Base-by-base conservation (phyloP, 2,329 filamentous ascomycete genomes). In the Aureobasidium sp. region DNA sequence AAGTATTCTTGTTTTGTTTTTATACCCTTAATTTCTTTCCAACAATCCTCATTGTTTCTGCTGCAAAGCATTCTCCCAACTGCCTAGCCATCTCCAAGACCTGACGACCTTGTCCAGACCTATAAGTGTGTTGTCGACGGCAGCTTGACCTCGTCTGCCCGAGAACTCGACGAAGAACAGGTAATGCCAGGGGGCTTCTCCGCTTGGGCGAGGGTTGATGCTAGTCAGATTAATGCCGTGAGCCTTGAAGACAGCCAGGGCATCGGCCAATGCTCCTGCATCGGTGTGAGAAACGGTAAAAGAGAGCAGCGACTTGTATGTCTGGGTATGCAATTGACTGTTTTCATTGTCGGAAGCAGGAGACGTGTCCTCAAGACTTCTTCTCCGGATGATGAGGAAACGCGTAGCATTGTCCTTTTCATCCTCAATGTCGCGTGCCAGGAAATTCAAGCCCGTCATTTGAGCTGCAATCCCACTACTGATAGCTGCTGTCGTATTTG, bases 91-190 rank as follows among this genome's bases (percentile, higher is more conserved):
- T 70, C 86, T 81, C 78, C 82, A 87, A 51, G 76, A 79, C 72
- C 83, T 77, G n/a, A 85, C 84, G 65, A 85, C 82, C 34, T 71
- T 72, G 1, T 75, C 76, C 66, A 92, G 78, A 66, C 82, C 82
- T 56, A 76, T 77, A 71, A 92, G 73, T 29, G 85, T 87, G 26
- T 75, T 75, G 63, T 83, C 80, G 17, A 92, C 86, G 64, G 79
- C 78, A 8, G 20, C 34, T 62, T 73, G 69, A 27, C 63, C 46
- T 67, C 76, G 77, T 72, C 84, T 81, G 1, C 88, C 87, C 72
- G 88, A 84, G 69, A 96, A 92, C 78, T 97, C 93, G 34, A 97
- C 87, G 71, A 97, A 92, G 77, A 97, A 97, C 41, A 97, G 84
- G 76, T 97, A 97, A 72, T 95, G 87, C 84, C 96, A 97, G 24